Conservation (phyloP, 768 basidiomycete genomes). For the Leccinum subtestaceum region DNA sequence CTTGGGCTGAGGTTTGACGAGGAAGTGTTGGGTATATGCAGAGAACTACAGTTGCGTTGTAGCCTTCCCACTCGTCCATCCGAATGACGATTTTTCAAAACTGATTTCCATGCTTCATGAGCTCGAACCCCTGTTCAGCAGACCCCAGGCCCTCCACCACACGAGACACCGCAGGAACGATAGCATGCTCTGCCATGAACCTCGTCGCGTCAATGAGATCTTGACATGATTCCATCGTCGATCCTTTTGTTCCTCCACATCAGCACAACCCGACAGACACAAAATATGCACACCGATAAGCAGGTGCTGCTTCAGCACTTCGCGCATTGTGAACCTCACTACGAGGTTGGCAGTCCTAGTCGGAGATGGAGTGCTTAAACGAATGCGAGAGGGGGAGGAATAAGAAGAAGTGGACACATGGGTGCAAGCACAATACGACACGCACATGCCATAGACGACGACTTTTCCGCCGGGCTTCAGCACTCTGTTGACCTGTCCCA, state of each 20-base stretch:
- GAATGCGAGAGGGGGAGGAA: neutral
- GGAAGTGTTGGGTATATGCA: neutral
- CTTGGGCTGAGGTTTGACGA: too few species aligned
- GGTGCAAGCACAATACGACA: too few species aligned
- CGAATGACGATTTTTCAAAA: too few species aligned
- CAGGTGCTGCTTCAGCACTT: slow-evolving; percentile 72
- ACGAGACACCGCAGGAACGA: slow-evolving; percentile 56
- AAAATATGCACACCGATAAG: slow-evolving; percentile 54
- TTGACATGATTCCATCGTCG: slow-evolving; percentile 77
- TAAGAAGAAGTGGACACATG: too few species aligned
- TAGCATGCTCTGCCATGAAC: slow-evolving; percentile 63
- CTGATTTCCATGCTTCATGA: slow-evolving; percentile 45
- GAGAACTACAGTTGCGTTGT: slow-evolving; percentile 24
- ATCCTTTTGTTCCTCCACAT: slow-evolving; percentile 45
- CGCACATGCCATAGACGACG: too few species aligned
- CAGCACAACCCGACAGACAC: neutral
- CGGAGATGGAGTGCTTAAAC: slow-evolving; percentile 2
- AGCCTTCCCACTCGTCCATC: slow-evolving; percentile 33
- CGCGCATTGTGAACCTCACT: slow-evolving; percentile 71
- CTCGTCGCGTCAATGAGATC: slow-evolving; percentile 71
- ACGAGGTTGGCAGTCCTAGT: slow-evolving; percentile 30
- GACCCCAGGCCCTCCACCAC: slow-evolving; percentile 41
- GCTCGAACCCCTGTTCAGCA: slow-evolving; percentile 68
- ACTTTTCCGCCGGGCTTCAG: too few species aligned
- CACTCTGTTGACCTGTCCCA: too few species aligned